Evolutionary conservation across 2,329 filamentous ascomycete species (phyloP).

Genomic region (Ploettnerulaceae sp.): DNA sequence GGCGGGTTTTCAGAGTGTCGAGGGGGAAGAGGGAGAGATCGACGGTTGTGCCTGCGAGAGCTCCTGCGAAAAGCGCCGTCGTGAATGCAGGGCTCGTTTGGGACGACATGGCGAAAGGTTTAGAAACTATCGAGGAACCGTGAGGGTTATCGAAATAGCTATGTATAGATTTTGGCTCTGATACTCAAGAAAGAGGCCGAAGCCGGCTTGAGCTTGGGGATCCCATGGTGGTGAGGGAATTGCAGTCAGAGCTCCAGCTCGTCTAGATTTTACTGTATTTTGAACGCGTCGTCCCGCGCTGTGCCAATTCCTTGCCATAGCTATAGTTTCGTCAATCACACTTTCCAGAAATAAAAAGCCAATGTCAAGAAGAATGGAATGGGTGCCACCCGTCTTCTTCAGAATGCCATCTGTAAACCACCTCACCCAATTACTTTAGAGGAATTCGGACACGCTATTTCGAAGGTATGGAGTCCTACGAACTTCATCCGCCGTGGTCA

Average conservation of each 20-base stretch:
- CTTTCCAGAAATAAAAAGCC: neutral
- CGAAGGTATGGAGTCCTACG: conserved; percentile 10
- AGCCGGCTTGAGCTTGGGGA: conserved; percentile 18
- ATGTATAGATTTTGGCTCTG: neutral
- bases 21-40: conserved; percentile 96
- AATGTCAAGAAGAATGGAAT: conserved; percentile 36
- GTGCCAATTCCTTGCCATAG: neutral
- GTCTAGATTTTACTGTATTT: conserved; percentile 8
- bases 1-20: conserved; percentile 96
- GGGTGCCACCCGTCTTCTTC: conserved; percentile 26
- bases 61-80: conserved; percentile 70
- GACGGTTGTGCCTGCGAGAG: conserved; percentile 88
- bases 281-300: conserved; percentile 5
- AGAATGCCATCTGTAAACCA: neutral
- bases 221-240: conserved; percentile 18
- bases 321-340: neutral
- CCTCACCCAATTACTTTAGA: conserved; percentile 13
- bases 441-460: conserved; percentile 22
- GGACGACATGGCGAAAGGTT: conserved; percentile 7
- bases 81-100: conserved; percentile 42
- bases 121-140: no score
- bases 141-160: neutral
- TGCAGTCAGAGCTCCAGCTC: conserved; percentile 11
- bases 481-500: neutral
- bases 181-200: conserved; percentile 19